phyloP scores from a whole-genome alignment of 2,329 filamentous ascomycete genomes.

The Phialophora verrucosa region DNA sequence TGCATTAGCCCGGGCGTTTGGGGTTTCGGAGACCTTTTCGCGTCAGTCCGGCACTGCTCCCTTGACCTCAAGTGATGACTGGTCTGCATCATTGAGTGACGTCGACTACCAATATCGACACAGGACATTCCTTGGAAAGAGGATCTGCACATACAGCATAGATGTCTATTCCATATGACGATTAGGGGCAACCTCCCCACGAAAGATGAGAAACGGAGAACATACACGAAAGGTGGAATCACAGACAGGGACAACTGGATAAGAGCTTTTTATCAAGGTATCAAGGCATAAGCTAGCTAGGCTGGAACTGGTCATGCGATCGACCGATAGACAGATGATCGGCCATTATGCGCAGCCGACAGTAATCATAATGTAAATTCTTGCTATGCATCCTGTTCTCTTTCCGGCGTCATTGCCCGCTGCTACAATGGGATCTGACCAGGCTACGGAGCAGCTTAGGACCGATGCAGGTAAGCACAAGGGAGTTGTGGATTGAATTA shows the following conservation, averaged over 20 bases:
- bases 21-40: constrained; percentile 26
- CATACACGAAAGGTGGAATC: constrained; percentile 25
- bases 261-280: constrained; percentile 26
- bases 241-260: constrained; percentile 30
- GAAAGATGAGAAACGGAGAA: constrained; percentile 30
- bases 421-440: neutral
- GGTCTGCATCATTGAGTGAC: constrained; percentile 7
- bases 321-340: constrained; percentile 18
- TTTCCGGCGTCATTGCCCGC: neutral
- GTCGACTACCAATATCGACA: constrained; percentile 15
- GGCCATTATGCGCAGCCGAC: constrained; percentile 17
- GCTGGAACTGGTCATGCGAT: constrained; percentile 8
- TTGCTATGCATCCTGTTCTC: neutral
- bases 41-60: constrained; percentile 27
- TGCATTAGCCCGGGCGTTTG: constrained; percentile 34
- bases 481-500: neutral
- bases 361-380: constrained; percentile 27
- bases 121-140: constrained; percentile 19
- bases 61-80: constrained; percentile 20
- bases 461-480: neutral
- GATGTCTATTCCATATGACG: constrained; percentile 26
- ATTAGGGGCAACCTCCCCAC: constrained; percentile 21
- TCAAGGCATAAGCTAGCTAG: constrained; percentile 21
- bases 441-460: neutral
- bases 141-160: constrained; percentile 27